Evolutionary conservation across 73 alveolate species (phyloP).

Genomic region (Halteria grandinella): DNA sequence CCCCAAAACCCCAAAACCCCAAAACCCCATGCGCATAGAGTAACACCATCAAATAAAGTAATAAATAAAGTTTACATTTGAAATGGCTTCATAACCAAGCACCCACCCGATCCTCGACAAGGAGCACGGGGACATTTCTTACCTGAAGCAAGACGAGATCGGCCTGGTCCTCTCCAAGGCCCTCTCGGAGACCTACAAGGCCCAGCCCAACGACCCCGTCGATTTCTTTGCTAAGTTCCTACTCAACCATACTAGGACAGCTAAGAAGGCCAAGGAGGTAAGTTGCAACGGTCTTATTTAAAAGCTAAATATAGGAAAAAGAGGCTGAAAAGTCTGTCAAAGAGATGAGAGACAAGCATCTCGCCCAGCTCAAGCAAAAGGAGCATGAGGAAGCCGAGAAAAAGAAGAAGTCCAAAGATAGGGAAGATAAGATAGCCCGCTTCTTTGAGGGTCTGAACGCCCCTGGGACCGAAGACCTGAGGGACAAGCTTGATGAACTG

Average conservation of each 20-base stretch:
- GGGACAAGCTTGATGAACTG: constrained; percentile 66
- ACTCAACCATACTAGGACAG: constrained; percentile 70
- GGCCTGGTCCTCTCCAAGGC: constrained; percentile 83
- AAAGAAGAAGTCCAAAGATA: not conserved
- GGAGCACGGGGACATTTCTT: constrained; percentile 30
- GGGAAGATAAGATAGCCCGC: not conserved
- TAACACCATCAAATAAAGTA: too few species aligned
- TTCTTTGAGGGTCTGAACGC: constrained; percentile 23
- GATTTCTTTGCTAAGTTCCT: constrained; percentile 93
- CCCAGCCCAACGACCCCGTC: constrained; percentile 89
- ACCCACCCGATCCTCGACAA: too few species aligned
- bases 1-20: too few species aligned
- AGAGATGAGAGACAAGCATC: constrained; percentile 6
- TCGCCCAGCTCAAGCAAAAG: not conserved
- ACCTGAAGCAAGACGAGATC: constrained; percentile 71
- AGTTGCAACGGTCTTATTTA: too few species aligned
- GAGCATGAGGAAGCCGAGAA: not conserved
- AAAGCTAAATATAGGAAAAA: not conserved
- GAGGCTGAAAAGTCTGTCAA: constrained; percentile 19
- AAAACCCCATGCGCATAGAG: too few species aligned
- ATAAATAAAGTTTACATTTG: too few species aligned
- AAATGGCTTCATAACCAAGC: too few species aligned
- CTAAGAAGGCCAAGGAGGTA: too few species aligned
- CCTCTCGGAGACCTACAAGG: constrained; percentile 80
- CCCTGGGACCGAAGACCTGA: constrained; percentile 53